Percentiles rank a stretch among this genome's conserved stretches.
phyloP scores from a whole-genome alignment of 371 early-diverging fungal genomes.

The Scutellospora calospora region DNA sequence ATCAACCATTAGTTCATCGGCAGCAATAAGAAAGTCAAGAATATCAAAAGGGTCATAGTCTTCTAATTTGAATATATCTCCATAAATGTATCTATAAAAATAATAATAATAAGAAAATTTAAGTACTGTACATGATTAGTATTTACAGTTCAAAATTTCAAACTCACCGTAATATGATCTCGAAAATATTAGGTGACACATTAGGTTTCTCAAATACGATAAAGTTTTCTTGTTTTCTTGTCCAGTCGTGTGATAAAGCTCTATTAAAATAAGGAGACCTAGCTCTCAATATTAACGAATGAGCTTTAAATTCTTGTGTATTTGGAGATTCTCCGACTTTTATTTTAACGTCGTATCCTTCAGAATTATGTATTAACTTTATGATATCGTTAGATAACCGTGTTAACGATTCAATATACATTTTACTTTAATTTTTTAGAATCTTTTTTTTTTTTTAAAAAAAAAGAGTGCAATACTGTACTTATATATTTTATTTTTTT shows the following conservation, averaged over 20 bases:
- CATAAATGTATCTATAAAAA: slow-evolving; percentile 11
- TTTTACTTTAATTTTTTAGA: too few species aligned
- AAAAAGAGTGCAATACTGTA: too few species aligned
- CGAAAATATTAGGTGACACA: background rate
- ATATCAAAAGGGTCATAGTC: background rate
- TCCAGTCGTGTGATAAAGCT: background rate
- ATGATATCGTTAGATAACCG: background rate
- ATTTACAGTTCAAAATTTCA: too few species aligned
- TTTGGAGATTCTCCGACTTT: background rate
- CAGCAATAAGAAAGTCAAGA: slow-evolving; percentile 9
- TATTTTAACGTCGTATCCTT: slow-evolving; percentile 1
- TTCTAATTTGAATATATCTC: background rate
- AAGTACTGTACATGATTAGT: too few species aligned
- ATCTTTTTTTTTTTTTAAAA: too few species aligned
- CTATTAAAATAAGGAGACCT: background rate
- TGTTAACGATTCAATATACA: background rate
- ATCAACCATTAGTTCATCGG: slow-evolving; percentile 17
- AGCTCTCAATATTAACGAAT: background rate
- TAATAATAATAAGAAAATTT: too few species aligned
- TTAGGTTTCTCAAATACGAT: slow-evolving; percentile 18
- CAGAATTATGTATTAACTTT: background rate
- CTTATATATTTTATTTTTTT: too few species aligned
- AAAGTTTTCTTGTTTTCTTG: background rate
- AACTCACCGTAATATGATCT: slow-evolving; percentile 5
- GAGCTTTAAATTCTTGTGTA: slow-evolving; percentile 1